Percentiles rank a stretch among this genome's conserved stretches.
These are phyloP conservation scores for Phanerodontia chrysosporium DNA, from an alignment of 768 basidiomycete genomes.

Conservation along the genomic window DNA sequence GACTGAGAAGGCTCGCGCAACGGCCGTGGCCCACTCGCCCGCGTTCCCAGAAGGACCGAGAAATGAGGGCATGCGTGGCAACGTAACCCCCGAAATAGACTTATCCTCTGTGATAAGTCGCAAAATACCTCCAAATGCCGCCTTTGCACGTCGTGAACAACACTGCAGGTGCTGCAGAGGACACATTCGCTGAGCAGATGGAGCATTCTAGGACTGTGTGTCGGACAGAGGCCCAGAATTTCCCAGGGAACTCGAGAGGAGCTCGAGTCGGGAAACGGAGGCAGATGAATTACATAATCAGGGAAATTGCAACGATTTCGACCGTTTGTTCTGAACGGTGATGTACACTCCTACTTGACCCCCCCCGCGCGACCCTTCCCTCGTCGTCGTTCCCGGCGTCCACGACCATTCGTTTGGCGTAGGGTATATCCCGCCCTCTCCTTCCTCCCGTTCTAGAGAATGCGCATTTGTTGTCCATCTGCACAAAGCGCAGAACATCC, in stretches of 20 bases:
- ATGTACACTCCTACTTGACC: conserved; percentile 17
- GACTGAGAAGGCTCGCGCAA: too few species aligned
- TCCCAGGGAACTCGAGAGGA: not conserved
- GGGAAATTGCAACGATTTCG: not conserved
- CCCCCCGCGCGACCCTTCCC: conserved; percentile 12
- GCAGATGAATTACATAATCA: conserved; percentile 4
- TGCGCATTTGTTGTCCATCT: conserved; percentile 24
- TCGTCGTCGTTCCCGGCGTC: conserved; percentile 26
- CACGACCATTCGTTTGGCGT: conserved; percentile 24
- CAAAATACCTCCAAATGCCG: too few species aligned
- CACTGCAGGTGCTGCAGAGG: too few species aligned
- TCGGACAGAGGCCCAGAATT: too few species aligned
- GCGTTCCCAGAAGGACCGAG: too few species aligned
- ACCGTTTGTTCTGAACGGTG: conserved; percentile 11
- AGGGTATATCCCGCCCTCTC: conserved; percentile 20
- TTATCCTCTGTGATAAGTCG: not conserved
- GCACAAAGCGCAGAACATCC: conserved; percentile 12
- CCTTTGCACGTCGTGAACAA: too few species aligned
- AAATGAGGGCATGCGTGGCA: too few species aligned
- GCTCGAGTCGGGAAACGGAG: not conserved
- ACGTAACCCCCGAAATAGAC: not conserved
- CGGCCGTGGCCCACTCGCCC: too few species aligned
- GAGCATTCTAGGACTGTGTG: too few species aligned
- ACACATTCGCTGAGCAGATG: too few species aligned
- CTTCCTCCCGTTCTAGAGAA: conserved; percentile 25